Evolutionary conservation across 192 early-diverging fungal species (phyloP).

Genomic region (Coemansia asiatica): DNA sequence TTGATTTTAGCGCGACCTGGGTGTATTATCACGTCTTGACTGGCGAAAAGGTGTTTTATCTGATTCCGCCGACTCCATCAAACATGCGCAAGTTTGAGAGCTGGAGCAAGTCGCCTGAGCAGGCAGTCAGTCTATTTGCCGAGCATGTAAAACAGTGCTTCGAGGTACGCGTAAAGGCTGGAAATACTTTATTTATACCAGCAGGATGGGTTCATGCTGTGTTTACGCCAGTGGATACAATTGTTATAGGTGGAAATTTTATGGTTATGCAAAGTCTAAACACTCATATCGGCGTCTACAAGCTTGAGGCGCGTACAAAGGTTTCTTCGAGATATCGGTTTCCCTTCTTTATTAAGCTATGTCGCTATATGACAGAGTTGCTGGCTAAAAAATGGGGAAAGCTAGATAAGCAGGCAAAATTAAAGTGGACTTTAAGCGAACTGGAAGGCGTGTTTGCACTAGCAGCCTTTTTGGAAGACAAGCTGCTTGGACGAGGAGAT

Average conservation of each 20-base stretch:
- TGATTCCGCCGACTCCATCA: constrained; percentile 76
- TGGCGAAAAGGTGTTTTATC: constrained; percentile 87
- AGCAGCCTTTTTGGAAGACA: constrained; percentile 48
- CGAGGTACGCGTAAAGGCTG: constrained; percentile 70
- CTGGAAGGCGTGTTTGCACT: constrained; percentile 60
- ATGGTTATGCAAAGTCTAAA: constrained; percentile 71
- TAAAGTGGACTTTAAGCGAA: constrained; percentile 49
- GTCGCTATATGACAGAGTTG: constrained; percentile 75
- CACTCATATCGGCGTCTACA: constrained; percentile 69
- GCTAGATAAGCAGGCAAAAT: constrained; percentile 16
- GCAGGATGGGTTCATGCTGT: constrained; percentile 97
- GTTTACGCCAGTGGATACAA: constrained; percentile 78
- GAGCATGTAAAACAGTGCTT: constrained; percentile 81
- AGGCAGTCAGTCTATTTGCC: constrained; percentile 67
- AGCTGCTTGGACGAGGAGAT: constrained; percentile 19
- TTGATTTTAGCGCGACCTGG: constrained; percentile 82
- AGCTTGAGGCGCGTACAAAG: constrained; percentile 76
- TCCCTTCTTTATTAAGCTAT: constrained; percentile 81
- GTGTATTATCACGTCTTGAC: constrained; percentile 90
- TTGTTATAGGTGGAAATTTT: constrained; percentile 95
- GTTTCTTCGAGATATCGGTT: constrained; percentile 83
- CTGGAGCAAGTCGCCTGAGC: constrained; percentile 86
- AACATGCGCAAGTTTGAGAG: constrained; percentile 88
- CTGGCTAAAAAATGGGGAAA: constrained; percentile 61
- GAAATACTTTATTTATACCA: constrained; percentile 92